phyloP scores from a whole-genome alignment of 108 stramenopile species.

The Cyclotella atomus region DNA sequence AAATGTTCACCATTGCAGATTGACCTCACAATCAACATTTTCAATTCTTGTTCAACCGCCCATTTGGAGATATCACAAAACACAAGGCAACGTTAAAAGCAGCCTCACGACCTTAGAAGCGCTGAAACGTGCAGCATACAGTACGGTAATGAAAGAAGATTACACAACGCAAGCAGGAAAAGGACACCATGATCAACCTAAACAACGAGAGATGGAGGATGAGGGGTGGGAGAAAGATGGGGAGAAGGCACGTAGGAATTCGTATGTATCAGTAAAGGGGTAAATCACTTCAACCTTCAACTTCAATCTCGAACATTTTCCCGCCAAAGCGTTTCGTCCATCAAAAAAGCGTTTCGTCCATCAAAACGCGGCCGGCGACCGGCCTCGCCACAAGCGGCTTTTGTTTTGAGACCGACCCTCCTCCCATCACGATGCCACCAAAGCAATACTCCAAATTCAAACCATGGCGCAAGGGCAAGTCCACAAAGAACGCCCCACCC shows the following conservation, averaged over 20 bases:
- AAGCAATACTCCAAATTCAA: constrained; percentile 61
- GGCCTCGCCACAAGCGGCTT: no score
- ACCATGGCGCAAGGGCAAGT: constrained; percentile 80
- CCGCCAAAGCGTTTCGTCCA: not conserved
- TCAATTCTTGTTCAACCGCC: no score
- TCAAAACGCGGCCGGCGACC: no score
- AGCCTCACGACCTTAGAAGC: no score
- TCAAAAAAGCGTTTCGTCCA: no score
- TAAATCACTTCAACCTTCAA: not conserved
- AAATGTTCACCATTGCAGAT: no score
- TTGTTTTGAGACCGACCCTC: not conserved
- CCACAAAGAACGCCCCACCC: constrained; percentile 17
- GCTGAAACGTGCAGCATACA: no score
- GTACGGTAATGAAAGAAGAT: no score
- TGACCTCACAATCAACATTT: no score
- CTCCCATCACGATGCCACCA: not conserved
- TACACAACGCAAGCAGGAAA: not conserved
- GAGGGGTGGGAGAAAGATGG: not conserved
- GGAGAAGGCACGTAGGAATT: not conserved
- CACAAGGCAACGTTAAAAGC: no score
- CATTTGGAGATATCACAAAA: no score
- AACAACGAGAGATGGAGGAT: not conserved
- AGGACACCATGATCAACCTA: no score
- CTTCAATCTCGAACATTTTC: not conserved
- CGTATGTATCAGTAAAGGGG: not conserved